Evolutionary conservation across 1,284 basidiomycete genomes (phyloP).

Genomic region (Marasmius sp.): DNA sequence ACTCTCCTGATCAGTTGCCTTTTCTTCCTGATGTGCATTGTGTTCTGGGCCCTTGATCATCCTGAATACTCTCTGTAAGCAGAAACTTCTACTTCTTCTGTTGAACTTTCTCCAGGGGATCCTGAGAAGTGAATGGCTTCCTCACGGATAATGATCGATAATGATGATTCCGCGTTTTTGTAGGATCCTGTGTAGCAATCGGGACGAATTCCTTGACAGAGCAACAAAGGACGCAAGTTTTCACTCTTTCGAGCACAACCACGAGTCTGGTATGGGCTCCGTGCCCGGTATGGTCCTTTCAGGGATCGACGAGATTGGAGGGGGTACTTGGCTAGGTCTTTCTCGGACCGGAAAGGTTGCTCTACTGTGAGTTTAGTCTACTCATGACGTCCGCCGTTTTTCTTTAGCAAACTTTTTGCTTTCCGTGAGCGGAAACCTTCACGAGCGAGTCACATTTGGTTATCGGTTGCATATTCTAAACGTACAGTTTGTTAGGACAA

Average conservation of each 20-base stretch:
- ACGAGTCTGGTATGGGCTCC: conserved; percentile 23
- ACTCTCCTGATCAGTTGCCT: background rate
- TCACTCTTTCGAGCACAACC: conserved; percentile 49
- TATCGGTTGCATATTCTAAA: conserved; percentile 3
- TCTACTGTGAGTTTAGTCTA: conserved; percentile 55
- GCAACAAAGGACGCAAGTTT: conserved; percentile 66
- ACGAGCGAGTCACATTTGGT: background rate
- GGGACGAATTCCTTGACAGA: conserved; percentile 70
- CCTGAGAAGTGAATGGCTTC: background rate
- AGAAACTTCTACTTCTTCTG: conserved; percentile 10
- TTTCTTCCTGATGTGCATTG: conserved; percentile 63
- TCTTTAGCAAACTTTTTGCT: conserved; percentile 2
- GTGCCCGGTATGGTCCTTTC: conserved; percentile 53
- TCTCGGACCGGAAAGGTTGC: conserved; percentile 63
- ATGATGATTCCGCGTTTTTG: background rate
- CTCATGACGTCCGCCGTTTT: conserved; percentile 1
- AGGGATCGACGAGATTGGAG: conserved; percentile 67
- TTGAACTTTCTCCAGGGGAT: conserved; percentile 2
- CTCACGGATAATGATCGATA: conserved; percentile 4
- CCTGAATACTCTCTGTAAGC: conserved; percentile 77
- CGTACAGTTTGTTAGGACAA: conserved; percentile 52
- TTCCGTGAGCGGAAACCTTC: background rate
- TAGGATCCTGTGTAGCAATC: conserved; percentile 74
- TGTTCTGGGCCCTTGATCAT: conserved; percentile 72
- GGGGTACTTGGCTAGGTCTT: conserved; percentile 80